Evolutionary conservation across 345 rosid species (phyloP), one percentile per base, ranked within the genome.

Genomic region (Dimocarpus longan): DNA sequence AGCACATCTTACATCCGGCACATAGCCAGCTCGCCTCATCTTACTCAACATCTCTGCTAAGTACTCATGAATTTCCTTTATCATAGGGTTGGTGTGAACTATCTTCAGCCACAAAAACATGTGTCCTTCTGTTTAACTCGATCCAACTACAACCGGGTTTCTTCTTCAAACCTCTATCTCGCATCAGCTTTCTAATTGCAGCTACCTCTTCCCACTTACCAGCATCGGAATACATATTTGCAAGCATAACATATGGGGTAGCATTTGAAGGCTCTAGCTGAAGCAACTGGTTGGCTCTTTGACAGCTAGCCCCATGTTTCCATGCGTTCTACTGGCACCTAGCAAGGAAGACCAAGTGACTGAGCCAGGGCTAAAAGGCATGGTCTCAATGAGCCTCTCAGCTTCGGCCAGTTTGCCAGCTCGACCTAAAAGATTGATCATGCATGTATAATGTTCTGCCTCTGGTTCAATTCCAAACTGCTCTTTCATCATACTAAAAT

Each of bases 91-190:
- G n/a, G n/a, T 93, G 98, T 22, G 93, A 88, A 83, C 85, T 81
- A 84, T 95, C 98, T 87, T 90, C 99, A 3, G 97, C 96, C 5
- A 95, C 91, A 71, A 95, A 95, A 8, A 91, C 91, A 63, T 95
- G 93, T 44, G 78, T 83, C 68, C 82, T 86, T 76, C 84, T 90
- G 74, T 89, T 86, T 67, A 93, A 82, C 81, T 92, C 97, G 7
- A 95, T 88, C 99, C 99, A 93, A 79, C 98, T 93, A 82, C 95
- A 95, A 16, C 97, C 98, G 0, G 97, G 98, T 57, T 84, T 90
- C 90, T 95, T 95, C 90, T 82, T 91, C 70, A 92, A 82, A 18
- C 98, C 93, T 73, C 90, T 85, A 46, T 83, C 90, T 57, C 93
- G 89, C 99, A 93, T 95, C 60, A 87, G 82, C 89, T 83, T 91